phyloP scores from a whole-genome alignment of 2,329 filamentous ascomycete genomes.

The Cladosporium sp. region DNA sequence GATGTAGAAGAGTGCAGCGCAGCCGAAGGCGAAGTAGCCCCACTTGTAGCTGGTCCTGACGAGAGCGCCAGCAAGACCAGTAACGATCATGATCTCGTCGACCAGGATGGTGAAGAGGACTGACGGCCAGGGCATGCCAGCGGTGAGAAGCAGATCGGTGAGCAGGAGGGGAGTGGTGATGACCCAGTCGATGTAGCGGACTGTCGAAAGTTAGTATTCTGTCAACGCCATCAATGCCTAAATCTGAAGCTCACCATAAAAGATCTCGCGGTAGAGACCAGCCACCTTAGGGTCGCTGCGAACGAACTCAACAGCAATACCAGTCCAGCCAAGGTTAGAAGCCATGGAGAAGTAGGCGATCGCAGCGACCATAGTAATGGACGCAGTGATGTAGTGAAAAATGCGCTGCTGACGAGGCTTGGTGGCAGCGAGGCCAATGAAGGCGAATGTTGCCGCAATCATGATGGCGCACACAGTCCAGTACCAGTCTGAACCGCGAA shows the following conservation, averaged over 20 bases:
- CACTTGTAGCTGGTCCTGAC: conserved; percentile 65
- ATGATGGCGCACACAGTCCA: conserved; percentile 63
- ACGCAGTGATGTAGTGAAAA: conserved; percentile 65
- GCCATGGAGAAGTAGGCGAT: conserved; percentile 69
- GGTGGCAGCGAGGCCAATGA: conserved; percentile 54
- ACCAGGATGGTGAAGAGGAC: conserved; percentile 63
- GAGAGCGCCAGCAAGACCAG: conserved; percentile 65
- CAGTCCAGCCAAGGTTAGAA: conserved; percentile 64
- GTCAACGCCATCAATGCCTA: too few relatives aligned
- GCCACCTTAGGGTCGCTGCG: conserved; percentile 46
- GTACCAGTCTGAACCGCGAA: conserved; percentile 60
- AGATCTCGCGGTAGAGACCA: conserved; percentile 61
- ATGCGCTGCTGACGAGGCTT: conserved; percentile 58
- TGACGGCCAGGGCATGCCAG: conserved; percentile 64
- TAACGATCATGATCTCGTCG: conserved; percentile 67
- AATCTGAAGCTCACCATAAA: conserved; percentile 61
- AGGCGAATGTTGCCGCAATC: conserved; percentile 54
- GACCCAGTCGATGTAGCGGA: conserved; percentile 33
- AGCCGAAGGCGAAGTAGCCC: conserved; percentile 64
- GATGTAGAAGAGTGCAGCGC: conserved; percentile 57
- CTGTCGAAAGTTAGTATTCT: not conserved
- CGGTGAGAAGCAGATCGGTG: conserved; percentile 62
- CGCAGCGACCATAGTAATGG: conserved; percentile 58
- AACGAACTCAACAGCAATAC: conserved; percentile 62
- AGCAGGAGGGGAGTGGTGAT: conserved; percentile 66